Evolutionary conservation across 805 yeast genomes (phyloP).

Genomic region (Isabelozyma pseudorhagii): DNA sequence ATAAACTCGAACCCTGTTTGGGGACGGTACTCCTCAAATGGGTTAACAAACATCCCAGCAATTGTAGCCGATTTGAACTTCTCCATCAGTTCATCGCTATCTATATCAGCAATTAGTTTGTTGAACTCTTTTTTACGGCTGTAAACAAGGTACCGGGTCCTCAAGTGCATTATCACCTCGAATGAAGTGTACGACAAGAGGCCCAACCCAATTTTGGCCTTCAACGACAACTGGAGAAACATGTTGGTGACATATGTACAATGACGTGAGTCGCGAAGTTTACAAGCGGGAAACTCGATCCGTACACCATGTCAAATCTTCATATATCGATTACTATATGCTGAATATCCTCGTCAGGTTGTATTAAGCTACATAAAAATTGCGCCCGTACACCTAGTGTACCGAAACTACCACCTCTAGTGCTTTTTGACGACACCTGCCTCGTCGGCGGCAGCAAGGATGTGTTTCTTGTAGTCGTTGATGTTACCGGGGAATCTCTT

Average conservation of each 20-base stretch:
- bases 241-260: neutral
- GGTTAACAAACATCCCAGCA: constrained; percentile 83
- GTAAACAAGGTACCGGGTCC: constrained; percentile 53
- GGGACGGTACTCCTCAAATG: constrained; percentile 84
- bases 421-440: constrained; percentile 92
- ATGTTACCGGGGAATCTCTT: constrained; percentile 77
- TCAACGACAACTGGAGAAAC: constrained; percentile 15
- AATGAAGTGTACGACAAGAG: constrained; percentile 60
- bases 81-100: constrained; percentile 5
- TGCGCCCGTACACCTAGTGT: neutral
- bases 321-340: too few species aligned
- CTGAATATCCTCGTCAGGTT: too few species aligned
- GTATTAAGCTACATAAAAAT: neutral
- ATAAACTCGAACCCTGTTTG: constrained; percentile 88
- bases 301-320: neutral
- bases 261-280: too few species aligned
- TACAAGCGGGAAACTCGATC: too few species aligned
- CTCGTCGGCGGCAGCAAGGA: constrained; percentile 69
- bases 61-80: constrained; percentile 41
- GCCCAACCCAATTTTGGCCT: constrained; percentile 41
- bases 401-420: constrained; percentile 19
- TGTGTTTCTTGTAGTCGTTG: constrained; percentile 85
- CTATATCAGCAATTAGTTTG: constrained; percentile 10
- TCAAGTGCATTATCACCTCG: constrained; percentile 56
- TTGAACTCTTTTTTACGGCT: constrained; percentile 33